Evolutionary conservation across 139 green algal species (phyloP), one percentile per base, ranked within the genome.

Genomic region (Coelastrella sp.): DNA sequence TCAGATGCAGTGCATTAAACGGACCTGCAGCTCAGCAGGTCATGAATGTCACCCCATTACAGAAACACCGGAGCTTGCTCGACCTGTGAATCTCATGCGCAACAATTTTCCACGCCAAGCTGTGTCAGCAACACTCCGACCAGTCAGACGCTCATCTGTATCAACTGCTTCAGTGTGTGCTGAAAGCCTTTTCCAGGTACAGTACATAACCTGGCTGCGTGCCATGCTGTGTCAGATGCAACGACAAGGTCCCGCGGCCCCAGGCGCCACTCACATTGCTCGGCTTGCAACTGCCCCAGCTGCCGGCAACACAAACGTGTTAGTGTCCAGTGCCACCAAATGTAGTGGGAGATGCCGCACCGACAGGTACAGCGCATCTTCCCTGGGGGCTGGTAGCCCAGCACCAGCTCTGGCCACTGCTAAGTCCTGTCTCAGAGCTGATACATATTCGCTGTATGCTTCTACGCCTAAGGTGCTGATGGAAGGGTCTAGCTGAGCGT

Each of bases 281-380:
- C 66, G 82, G 47, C 65, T 84, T 11, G 90, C 91, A 10, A 86
- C 83, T n/a, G 88, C 91, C 32, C 91, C 73, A 16, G 60, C 68
- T 5, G 94, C 92, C 3, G 95, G 95, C 66, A 97, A 90, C n/a
- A 97, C 95, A 83, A 97, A 96, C 0, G 90, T 81, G 10, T 66
- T 23, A 8, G 59, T 71, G 77, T 94, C 93, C 54, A 97, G 57
- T 11, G 91, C 83, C 54, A 79, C 93, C 54, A 94, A 82, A 61
- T 91, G 90, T 86, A 96, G 76, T 23, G 94, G 93, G 32, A 94
- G 75, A 73, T 93, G 77, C 76, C 78, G 73, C 8, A 95, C 89
- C 20, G 65, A 10, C 22, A 92, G 68, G 58, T 83, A 71, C 65
- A 84, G 71, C 54, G 22, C 5, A 7, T 88, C 80, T 65, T 91